Conservation (phyloP, 2,329 filamentous ascomycete genomes). For the Xylariomycetidae sp. region DNA sequence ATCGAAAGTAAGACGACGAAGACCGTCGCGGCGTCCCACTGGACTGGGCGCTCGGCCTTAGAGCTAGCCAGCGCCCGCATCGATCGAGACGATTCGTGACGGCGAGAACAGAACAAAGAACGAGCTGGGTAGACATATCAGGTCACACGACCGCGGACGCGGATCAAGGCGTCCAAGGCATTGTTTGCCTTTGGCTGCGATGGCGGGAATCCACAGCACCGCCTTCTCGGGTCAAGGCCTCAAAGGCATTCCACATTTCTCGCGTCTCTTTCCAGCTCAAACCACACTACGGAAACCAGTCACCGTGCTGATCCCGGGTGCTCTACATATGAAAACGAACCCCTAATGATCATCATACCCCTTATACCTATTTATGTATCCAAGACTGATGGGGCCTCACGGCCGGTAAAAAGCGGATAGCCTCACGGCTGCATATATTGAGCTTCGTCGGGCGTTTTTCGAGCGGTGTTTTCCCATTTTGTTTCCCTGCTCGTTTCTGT, state of each 20-base stretch:
- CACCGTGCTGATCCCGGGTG: background rate
- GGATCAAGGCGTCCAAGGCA: constrained; percentile 6
- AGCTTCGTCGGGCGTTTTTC: too few relatives aligned
- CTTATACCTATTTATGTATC: constrained; percentile 13
- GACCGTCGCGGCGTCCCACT: constrained; percentile 6
- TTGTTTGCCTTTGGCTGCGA: constrained; percentile 7
- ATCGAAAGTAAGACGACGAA: constrained; percentile 1
- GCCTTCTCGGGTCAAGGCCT: constrained; percentile 7
- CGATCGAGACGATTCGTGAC: too few relatives aligned
- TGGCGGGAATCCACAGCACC: constrained; percentile 22
- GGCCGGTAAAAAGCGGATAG: constrained; percentile 25
- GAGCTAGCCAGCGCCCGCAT: too few relatives aligned
- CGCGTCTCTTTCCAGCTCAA: too few relatives aligned
- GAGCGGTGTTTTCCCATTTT: too few relatives aligned
- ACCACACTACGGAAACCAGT: too few relatives aligned
- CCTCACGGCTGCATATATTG: constrained; percentile 30
- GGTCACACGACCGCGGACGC: constrained; percentile 23
- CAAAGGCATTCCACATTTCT: constrained; percentile 5
- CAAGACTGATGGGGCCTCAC: constrained; percentile 27
- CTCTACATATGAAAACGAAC: constrained; percentile 6
- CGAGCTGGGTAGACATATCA: constrained; percentile 15
- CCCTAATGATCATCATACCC: too few relatives aligned
- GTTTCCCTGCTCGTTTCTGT: too few relatives aligned
- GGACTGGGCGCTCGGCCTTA: too few relatives aligned
- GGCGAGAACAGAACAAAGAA: constrained; percentile 4